Evolutionary conservation across 345 rosid genomes (phyloP).

Genomic region (Orychophragmus violaceus): DNA sequence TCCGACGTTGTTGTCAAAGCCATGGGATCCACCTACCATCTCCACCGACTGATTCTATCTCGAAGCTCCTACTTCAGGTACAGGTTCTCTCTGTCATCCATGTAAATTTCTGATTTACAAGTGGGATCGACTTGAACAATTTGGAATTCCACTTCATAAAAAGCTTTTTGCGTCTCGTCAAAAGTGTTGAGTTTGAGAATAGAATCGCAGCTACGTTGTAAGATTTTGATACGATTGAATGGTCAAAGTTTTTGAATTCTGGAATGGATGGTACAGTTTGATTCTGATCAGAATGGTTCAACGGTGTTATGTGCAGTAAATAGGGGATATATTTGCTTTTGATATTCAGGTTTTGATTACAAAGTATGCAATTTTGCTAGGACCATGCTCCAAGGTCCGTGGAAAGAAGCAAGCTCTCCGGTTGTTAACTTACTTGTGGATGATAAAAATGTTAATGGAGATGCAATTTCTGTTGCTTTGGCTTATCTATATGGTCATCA

Average conservation of each 20-base stretch:
- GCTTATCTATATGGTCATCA: constrained; percentile 86
- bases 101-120: neutral
- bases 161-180: neutral
- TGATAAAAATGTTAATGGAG: constrained; percentile 84
- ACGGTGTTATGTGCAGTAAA: neutral
- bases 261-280: neutral
- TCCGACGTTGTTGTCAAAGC: constrained; percentile 82
- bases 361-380: constrained; percentile 28
- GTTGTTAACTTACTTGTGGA: constrained; percentile 68
- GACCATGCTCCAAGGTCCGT: constrained; percentile 93
- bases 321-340: neutral
- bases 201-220: neutral
- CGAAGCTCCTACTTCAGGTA: constrained; percentile 96
- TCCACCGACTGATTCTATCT: constrained; percentile 89
- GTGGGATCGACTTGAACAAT: neutral
- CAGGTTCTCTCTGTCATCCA: neutral
- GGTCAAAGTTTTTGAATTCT: neutral
- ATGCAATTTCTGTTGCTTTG: constrained; percentile 76
- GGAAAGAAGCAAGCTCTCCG: constrained; percentile 92
- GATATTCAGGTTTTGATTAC: neutral
- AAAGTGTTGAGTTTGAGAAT: neutral
- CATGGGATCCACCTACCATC: constrained; percentile 81
- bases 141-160: neutral
- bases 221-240: neutral
- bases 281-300: neutral